Evolutionary conservation across 1,284 basidiomycete genomes (phyloP).

Genomic region (Puccinia novopanici): DNA sequence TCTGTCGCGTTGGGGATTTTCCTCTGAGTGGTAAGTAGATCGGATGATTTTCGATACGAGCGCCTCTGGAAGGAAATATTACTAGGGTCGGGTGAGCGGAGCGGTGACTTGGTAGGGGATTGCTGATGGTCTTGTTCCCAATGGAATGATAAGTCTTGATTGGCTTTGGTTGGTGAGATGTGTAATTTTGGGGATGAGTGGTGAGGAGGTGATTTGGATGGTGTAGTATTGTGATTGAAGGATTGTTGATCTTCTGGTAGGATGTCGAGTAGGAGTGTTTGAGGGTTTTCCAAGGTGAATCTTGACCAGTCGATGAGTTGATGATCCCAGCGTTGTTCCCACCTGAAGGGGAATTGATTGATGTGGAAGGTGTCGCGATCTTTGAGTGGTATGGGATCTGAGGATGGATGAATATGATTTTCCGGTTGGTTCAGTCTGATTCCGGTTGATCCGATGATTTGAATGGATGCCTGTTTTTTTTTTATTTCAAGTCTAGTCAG

Average conservation of each 20-base stretch:
- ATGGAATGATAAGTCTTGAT: not conserved
- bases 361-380: conserved; percentile 31
- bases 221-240: too few species aligned
- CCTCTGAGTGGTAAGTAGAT: not conserved
- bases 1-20: not conserved
- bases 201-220: not conserved
- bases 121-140: conserved; percentile 16
- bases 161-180: conserved; percentile 21
- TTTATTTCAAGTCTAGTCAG: not conserved
- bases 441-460: conserved; percentile 6
- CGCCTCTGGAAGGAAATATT: conserved; percentile 16
- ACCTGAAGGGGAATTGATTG: conserved; percentile 33
- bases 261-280: conserved; percentile 13
- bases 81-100: not conserved
- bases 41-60: conserved; percentile 11
- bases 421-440: conserved; percentile 12
- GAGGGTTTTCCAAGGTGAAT: not conserved
- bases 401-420: not conserved
- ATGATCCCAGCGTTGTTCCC: conserved; percentile 26
- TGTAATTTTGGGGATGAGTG: not conserved
- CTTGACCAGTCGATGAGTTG: conserved; percentile 19
- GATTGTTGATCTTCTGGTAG: not conserved
- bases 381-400: not conserved
- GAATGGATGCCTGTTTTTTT: conserved; percentile 15
- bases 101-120: not conserved